Evolutionary conservation across 1,284 basidiomycete genomes (phyloP).

Genomic region (Tilletia walkeri): DNA sequence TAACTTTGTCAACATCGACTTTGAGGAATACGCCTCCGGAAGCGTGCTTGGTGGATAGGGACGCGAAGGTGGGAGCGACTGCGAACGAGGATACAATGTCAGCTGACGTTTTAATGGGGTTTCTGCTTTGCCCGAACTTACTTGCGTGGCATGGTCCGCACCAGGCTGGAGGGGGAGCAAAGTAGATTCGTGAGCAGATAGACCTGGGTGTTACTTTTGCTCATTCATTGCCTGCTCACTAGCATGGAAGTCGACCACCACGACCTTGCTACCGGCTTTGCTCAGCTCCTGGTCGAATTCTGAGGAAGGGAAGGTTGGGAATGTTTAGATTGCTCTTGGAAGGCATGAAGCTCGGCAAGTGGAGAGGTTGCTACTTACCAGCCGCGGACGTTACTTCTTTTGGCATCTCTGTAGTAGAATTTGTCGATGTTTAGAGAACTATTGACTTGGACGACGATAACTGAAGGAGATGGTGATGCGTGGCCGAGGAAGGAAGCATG

Average conservation of each 20-base stretch:
- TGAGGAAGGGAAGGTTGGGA: conserved; percentile 2
- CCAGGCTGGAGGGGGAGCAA: not conserved
- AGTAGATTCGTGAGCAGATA: not conserved
- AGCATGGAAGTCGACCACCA: conserved; percentile 30
- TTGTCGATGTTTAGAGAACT: no score
- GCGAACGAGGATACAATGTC: conserved; percentile 21
- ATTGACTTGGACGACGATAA: no score
- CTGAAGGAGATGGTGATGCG: no score
- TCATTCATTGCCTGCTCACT: not conserved
- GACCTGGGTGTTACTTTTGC: no score
- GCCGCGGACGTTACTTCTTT: not conserved
- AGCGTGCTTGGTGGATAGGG: conserved; percentile 18
- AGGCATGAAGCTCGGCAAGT: no score
- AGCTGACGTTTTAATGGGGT: not conserved
- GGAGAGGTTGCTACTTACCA: no score
- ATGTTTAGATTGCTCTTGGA: not conserved
- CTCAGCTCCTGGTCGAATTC: conserved; percentile 25
- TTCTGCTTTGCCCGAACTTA: not conserved
- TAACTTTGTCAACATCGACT: conserved; percentile 25
- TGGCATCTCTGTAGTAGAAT: not conserved
- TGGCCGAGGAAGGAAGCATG: no score
- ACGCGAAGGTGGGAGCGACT: conserved; percentile 24
- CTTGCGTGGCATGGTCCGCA: not conserved
- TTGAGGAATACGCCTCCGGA: conserved; percentile 24
- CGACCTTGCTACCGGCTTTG: conserved; percentile 24